phyloP scores from a whole-genome alignment of 1,284 basidiomycete species.

The Rhodotorula mucilaginosa region DNA sequence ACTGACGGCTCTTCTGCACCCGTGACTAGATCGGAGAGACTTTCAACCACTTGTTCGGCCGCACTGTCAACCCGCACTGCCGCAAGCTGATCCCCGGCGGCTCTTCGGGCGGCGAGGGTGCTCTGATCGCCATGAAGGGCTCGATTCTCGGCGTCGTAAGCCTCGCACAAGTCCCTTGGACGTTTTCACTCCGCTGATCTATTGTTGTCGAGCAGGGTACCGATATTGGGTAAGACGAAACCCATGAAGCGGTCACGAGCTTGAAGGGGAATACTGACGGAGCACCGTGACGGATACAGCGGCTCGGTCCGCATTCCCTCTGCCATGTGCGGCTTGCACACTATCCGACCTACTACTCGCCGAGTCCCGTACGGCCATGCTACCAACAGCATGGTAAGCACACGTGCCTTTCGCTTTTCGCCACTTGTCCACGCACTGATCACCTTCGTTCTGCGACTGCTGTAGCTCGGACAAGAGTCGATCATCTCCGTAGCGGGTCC shows the following conservation, averaged over 20 bases:
- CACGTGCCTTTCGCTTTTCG: background rate
- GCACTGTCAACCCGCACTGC: conserved; percentile 51
- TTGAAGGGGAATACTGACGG: background rate
- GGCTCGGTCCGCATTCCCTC: conserved; percentile 39
- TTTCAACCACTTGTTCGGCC: conserved; percentile 43
- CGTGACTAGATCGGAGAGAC: conserved; percentile 29
- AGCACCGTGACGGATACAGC: conserved; percentile 11
- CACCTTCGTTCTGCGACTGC: too few relatives aligned
- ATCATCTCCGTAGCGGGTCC: conserved; percentile 48
- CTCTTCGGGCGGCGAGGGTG: conserved; percentile 59
- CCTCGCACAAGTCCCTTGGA: background rate
- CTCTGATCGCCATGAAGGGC: conserved; percentile 59
- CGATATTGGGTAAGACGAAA: conserved; percentile 44
- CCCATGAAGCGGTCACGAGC: background rate
- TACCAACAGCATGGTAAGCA: conserved; percentile 29
- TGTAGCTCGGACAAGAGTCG: conserved; percentile 38
- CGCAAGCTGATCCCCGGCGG: conserved; percentile 56
- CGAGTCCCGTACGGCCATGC: conserved; percentile 19
- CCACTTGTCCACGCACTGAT: background rate
- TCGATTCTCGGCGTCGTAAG: conserved; percentile 61
- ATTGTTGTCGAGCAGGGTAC: conserved; percentile 42
- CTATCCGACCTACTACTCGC: conserved; percentile 15
- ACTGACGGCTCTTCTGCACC: background rate
- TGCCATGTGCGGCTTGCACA: conserved; percentile 18
- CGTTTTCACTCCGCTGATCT: background rate